Conservation (phyloP, 2,329 filamentous ascomycete species). For the Botrytis byssoidea region DNA sequence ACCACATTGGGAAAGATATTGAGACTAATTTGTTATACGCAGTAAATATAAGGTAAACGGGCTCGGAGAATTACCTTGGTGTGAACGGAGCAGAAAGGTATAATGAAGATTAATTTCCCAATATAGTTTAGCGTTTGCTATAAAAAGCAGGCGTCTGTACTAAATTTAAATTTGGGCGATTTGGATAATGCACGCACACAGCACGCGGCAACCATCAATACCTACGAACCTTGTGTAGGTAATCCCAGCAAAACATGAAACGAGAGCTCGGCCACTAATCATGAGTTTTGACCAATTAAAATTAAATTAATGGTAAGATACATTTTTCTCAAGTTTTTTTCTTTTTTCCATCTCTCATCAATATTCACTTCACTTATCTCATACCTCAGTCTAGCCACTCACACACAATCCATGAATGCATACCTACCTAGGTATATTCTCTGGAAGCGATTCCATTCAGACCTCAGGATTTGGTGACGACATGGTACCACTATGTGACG, state of each 20-base stretch:
- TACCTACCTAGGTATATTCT: background rate
- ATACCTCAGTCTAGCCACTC: background rate
- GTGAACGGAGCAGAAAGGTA: background rate
- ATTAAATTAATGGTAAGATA: background rate
- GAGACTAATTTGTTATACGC: background rate
- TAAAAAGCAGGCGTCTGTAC: background rate
- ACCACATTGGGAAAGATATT: background rate
- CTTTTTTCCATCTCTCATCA: background rate
- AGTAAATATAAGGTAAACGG: background rate
- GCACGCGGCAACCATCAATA: background rate
- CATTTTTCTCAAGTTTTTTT: background rate
- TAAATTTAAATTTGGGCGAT: conserved; percentile 10
- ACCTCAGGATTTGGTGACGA: conserved; percentile 3
- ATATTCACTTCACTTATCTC: background rate
- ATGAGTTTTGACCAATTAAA: conserved; percentile 6
- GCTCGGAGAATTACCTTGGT: conserved; percentile 6
- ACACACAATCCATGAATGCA: background rate
- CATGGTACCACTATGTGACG: conserved; percentile 4
- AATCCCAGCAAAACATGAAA: conserved; percentile 22
- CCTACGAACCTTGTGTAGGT: background rate
- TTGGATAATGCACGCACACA: background rate
- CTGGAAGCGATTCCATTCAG: conserved; percentile 9
- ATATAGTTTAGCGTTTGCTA: background rate
- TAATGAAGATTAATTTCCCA: background rate
- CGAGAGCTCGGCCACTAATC: conserved; percentile 2